Evolutionary conservation across 2,329 filamentous ascomycete genomes (phyloP), one percentile per base, ranked within the genome.

Genomic region (Ustulina deusta): DNA sequence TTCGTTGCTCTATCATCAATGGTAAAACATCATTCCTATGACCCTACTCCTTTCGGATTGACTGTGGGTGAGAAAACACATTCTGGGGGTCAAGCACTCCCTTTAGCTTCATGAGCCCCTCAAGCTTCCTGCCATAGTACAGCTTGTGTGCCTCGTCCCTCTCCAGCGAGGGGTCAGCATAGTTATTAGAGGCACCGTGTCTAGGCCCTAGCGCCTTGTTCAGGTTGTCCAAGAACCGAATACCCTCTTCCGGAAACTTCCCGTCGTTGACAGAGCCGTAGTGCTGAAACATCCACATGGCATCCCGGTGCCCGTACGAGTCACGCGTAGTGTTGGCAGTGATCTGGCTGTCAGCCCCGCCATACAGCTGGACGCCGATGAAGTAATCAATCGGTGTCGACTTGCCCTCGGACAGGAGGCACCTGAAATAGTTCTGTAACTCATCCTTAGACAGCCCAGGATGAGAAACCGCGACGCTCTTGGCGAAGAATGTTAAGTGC

Each of bases 401-500:
- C 13, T 59, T 1, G 29, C 68, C 72, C 48, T 69, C n/a, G 3
- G 66, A 25, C 0, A 74, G n/a, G 32, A 77, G 66, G 38, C 68
- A 75, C 2, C 17, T 22, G 27, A 78, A 78, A 61, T 77, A 78
- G 25, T 48, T 66, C n/a, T 44, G 52, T 22, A 78, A 10, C 2
- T 70, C 67, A n/a, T 71, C 63, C 2, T 57, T 34, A 4, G 69
- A 70, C 13, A 78, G 61, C 15, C 74, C 76, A 1, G 75, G 74
- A 34, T 73, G 71, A 1, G 76, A 72, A 4, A 78, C 68, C 4
- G 74, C 74, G 27, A 79, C 72, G 56, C 77, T 78, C 70, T 81
- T 81, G 57, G 79, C 76, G 59, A 78, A 80, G 69, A 81, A 80
- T 34, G 74, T 75, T 48, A 71, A 67, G 22, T 68, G 75, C 34